These are phyloP conservation scores for Fallopia convolvulus DNA, from an alignment of 148 eudicot genomes.

Conservation along the genomic window DNA sequence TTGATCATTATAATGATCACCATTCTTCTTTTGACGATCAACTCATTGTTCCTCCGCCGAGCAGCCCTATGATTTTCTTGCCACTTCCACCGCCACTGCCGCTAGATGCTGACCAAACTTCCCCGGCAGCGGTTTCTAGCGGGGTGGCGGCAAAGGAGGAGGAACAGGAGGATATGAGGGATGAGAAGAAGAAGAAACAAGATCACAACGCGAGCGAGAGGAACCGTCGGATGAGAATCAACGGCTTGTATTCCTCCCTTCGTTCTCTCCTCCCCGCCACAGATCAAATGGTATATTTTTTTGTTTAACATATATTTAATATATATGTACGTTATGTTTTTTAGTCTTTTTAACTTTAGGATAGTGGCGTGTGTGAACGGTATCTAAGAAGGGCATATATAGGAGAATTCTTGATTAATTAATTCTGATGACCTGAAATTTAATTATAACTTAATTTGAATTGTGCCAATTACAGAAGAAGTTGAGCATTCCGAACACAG, in stretches of 20 bases:
- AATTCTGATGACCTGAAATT: not conserved
- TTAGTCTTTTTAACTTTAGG: not conserved
- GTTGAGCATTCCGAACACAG: slow-evolving; percentile 60
- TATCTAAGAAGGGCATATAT: not conserved
- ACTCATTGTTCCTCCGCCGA: not conserved
- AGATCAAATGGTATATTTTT: not conserved
- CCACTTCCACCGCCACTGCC: not conserved
- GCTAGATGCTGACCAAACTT: not conserved
- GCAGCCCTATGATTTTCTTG: not conserved
- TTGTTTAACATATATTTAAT: not conserved
- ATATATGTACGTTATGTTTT: not conserved
- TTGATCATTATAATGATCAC: not conserved
- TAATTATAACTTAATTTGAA: not conserved
- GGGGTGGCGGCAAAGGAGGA: not conserved
- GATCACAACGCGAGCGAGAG: slow-evolving; percentile 38
- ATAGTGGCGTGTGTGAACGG: not conserved
- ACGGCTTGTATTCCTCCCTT: slow-evolving; percentile 27
- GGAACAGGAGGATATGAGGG: not conserved
- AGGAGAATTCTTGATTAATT: not conserved
- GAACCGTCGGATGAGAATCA: slow-evolving; percentile 30
- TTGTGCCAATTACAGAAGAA: slow-evolving; percentile 38
- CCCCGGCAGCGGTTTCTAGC: not conserved
- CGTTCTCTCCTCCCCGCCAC: slow-evolving; percentile 20
- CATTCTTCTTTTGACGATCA: slow-evolving; percentile 1
- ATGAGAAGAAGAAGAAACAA: slow-evolving; percentile 16